Evolutionary conservation across 2,329 filamentous ascomycete genomes (phyloP), one percentile per base, ranked within the genome.

Genomic region (Cryphonectria parasitica): DNA sequence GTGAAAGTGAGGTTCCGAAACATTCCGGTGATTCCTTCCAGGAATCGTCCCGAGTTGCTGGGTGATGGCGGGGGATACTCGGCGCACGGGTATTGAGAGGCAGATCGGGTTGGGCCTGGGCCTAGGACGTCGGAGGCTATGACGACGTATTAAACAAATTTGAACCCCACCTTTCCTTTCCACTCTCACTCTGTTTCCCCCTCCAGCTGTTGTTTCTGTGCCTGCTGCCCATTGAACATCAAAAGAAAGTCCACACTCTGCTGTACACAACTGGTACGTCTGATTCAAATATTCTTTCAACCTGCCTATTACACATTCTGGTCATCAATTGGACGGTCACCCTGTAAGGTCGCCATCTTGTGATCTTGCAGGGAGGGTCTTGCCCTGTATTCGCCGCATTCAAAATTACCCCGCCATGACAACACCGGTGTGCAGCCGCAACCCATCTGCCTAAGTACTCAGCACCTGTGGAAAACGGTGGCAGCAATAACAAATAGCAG

Each of bases 131-230:
- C 8, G 52, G 54, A 39, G 45, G 43, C 69, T 69, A 69, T 71
- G 70, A 71, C 70, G 70, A 71, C 56, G 63, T 60, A 63, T 63
- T 66, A 69, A 69, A 71, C 54, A 17, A 62, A 58, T 52, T 39
- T 49, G 43, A 66, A 66, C 70, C 70, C 70, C 70, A 69, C 70
- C 58, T 62, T 62, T 43, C 15, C 61, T 64, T 39, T 28, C 36
- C 36, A 43, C 17, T 15, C 36, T 39, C 36, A 39, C 36, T 39
- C 5, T 10, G 36, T 39, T 39, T 39, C 10, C 36, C 36, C 36
- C 36, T 39, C 36, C 3, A 64, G 58, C 58, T 62, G 58, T 22
- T 43, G 22, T 45, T 25, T 41, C 60, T 22, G 28, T 43, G 31
- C 43, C 22, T 65, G 15, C 28, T 52, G 22, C 28, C 64, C 31